Evolutionary conservation across 306 rosid genomes (phyloP).

Genomic region (Neltuma alba): DNA sequence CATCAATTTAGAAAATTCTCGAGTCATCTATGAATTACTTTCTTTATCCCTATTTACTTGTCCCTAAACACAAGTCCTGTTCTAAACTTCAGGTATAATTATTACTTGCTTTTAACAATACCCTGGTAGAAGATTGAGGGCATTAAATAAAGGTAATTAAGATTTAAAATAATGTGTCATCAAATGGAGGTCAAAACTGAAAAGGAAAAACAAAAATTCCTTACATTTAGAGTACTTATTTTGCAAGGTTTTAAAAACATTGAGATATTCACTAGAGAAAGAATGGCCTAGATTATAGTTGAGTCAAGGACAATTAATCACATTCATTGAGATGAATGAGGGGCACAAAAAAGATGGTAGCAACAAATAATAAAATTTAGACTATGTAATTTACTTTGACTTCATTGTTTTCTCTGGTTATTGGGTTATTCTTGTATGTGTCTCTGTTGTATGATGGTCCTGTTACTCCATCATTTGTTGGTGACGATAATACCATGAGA

Average conservation of each 20-base stretch:
- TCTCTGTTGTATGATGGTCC: neutral
- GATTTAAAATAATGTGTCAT: no score
- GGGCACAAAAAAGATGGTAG: neutral
- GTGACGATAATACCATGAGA: neutral
- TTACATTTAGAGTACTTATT: no score
- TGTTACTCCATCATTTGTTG: neutral
- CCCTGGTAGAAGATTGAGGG: neutral
- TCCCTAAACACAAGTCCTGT: neutral
- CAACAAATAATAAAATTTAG: neutral
- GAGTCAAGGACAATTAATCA: neutral
- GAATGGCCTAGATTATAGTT: neutral
- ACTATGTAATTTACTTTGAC: neutral
- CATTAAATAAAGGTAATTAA: no score
- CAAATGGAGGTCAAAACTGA: neutral
- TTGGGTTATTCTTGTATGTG: neutral
- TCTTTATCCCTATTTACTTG: neutral
- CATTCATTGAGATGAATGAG: neutral
- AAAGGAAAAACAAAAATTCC: no score
- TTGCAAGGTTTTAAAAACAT: neutral
- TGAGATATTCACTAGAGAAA: neutral
- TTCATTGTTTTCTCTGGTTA: neutral
- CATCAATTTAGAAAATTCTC: neutral
- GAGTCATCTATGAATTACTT: neutral
- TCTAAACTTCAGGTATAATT: no score
- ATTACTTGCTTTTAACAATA: no score